phyloP scores from a whole-genome alignment of 2,329 filamentous ascomycete genomes.

The Xylaria sp. region DNA sequence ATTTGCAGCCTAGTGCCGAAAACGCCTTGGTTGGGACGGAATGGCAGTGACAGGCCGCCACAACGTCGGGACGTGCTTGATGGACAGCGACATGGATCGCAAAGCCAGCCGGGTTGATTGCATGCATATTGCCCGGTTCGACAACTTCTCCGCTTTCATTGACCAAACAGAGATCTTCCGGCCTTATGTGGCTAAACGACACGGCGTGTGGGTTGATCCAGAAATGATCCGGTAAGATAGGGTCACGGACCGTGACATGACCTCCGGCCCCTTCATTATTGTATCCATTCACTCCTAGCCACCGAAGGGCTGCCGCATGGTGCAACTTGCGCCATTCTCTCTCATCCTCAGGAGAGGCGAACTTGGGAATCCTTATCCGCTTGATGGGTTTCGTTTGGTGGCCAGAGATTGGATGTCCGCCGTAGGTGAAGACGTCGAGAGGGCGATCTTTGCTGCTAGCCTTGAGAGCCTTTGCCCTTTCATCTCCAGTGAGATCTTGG shows the following conservation, averaged over 20 bases:
- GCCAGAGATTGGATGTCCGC: not conserved
- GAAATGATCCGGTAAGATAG: not conserved
- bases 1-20: not conserved
- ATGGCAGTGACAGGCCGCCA: not conserved
- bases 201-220: not conserved
- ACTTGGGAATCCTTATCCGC: not conserved
- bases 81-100: slow-evolving; percentile 1
- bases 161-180: slow-evolving; percentile 1
- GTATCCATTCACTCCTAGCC: not conserved
- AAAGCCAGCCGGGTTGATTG: not conserved
- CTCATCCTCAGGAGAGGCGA: not conserved
- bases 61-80: not conserved
- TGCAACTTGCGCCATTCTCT: slow-evolving; percentile 4
- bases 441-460: not conserved
- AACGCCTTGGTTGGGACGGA: not conserved
- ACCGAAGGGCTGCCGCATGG: slow-evolving; percentile 2
- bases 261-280: slow-evolving; percentile 1
- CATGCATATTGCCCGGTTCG: slow-evolving; percentile 6
- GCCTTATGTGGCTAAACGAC: not conserved
- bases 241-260: not conserved
- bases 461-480: not conserved
- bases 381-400: not conserved
- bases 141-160: slow-evolving; percentile 1
- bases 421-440: not conserved
- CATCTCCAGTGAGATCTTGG: not conserved